Conservation (phyloP, 129 eudicot genomes). For the Flaveria trinervia region DNA sequence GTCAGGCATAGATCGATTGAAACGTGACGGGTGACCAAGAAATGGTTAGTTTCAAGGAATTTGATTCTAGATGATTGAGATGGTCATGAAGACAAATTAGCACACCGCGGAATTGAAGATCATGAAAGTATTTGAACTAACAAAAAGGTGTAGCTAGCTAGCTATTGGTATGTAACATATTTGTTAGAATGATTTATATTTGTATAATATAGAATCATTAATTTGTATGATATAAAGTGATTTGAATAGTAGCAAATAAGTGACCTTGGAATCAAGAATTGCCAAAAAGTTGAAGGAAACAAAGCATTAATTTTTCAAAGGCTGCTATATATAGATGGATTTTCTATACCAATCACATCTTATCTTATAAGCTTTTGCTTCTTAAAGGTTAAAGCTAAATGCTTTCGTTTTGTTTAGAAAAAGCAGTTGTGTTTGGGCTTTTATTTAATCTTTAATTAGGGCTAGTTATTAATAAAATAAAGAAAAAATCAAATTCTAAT, state of each 20-base stretch:
- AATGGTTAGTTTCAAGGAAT: neutral
- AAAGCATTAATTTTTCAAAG: neutral
- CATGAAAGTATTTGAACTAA: neutral
- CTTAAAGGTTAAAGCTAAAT: conserved; percentile 7
- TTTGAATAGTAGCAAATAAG: neutral
- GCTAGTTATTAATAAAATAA: neutral
- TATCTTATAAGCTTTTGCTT: conserved; percentile 8
- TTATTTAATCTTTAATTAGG: neutral
- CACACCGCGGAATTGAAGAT: too few species aligned
- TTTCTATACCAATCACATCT: neutral
- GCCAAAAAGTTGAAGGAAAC: neutral
- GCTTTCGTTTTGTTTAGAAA: neutral
- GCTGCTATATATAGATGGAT: conserved; percentile 1
- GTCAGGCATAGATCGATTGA: conserved; percentile 39
- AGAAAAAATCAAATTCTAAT: too few species aligned
- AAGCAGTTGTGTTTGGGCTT: neutral
- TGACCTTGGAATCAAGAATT: neutral
- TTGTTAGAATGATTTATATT: neutral
- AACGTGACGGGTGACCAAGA: too few species aligned
- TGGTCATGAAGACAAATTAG: too few species aligned
- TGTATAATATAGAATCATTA: neutral
- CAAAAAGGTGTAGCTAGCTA: neutral
- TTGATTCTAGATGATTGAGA: neutral
- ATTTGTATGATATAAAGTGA: neutral
- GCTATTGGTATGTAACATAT: neutral